Percentiles rank a stretch among this genome's conserved stretches.
These are phyloP conservation scores for Meyerozyma guilliermondii DNA, from an alignment of 1,139 yeast species.

Conservation along the genomic window DNA sequence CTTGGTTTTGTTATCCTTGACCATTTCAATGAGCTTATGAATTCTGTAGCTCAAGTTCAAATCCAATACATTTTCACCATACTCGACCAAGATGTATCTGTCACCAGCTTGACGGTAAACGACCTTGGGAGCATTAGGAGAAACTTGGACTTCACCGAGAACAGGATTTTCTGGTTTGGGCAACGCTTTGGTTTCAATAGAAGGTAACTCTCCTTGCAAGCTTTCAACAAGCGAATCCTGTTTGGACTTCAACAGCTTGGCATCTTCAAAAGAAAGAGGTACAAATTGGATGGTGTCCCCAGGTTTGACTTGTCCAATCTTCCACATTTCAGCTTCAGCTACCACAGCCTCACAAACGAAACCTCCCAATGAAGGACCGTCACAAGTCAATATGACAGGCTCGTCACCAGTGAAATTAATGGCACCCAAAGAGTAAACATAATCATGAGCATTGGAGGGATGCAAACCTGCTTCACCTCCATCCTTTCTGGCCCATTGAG, in stretches of 20 bases:
- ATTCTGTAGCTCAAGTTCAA: conserved; percentile 81
- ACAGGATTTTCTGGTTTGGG: conserved; percentile 57
- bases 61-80: conserved; percentile 85
- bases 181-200: conserved; percentile 26
- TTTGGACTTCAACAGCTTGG: conserved; percentile 53
- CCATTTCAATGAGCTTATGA: conserved; percentile 73
- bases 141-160: conserved; percentile 43
- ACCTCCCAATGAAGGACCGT: conserved; percentile 97
- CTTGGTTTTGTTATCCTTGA: conserved; percentile 53
- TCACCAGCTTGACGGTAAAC: conserved; percentile 97
- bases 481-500: conserved; percentile 93
- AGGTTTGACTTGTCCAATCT: conserved; percentile 94
- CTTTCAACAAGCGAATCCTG: conserved; percentile 54
- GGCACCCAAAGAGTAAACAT: conserved; percentile 94
- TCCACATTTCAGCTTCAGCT: conserved; percentile 96
- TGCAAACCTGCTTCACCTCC: conserved; percentile 98
- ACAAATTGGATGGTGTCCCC: conserved; percentile 81
- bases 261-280: conserved; percentile 67
- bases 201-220: conserved; percentile 39
- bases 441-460: conserved; percentile 97
- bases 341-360: conserved; percentile 96
- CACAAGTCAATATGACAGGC: conserved; percentile 93
- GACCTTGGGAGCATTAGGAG: conserved; percentile 59
- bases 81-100: conserved; percentile 83
- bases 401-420: conserved; percentile 97